These are phyloP conservation scores for Taxillus chinensis DNA, from an alignment of 164 flowering plant species.

Conservation along the genomic window DNA sequence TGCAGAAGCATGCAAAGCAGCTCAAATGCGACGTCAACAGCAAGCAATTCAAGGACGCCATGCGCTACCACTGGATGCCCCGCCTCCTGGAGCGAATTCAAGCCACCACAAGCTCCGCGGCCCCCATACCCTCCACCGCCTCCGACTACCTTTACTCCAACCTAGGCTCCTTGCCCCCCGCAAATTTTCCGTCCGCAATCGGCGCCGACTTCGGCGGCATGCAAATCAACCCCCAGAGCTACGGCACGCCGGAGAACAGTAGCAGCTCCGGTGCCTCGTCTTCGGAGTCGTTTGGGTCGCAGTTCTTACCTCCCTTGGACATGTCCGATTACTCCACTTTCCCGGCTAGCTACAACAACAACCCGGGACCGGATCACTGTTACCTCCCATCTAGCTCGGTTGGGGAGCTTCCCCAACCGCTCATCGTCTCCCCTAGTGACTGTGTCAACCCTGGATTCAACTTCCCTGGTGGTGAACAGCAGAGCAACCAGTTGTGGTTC, in stretches of 20 bases:
- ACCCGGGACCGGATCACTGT: neutral
- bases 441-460: slow-evolving; percentile 18
- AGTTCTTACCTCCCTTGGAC: slow-evolving; percentile 42
- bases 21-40: slow-evolving; percentile 90
- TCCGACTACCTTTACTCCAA: too few species aligned
- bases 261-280: slow-evolving; percentile 11
- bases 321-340: slow-evolving; percentile 18
- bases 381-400: slow-evolving; percentile 18
- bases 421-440: neutral
- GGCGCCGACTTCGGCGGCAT: too few species aligned
- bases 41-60: slow-evolving; percentile 78
- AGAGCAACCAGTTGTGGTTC: slow-evolving; percentile 21
- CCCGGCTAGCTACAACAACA: slow-evolving; percentile 11
- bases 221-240: neutral
- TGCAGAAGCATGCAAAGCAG: slow-evolving; percentile 91
- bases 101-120: slow-evolving; percentile 35
- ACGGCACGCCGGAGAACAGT: neutral
- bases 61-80: slow-evolving; percentile 87
- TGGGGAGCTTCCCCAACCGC: too few species aligned
- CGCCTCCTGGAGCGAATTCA: slow-evolving; percentile 47
- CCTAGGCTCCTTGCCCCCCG: too few species aligned
- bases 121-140: slow-evolving; percentile 12
- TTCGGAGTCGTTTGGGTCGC: slow-evolving; percentile 45
- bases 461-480: slow-evolving; percentile 26
- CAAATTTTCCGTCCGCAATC: too few species aligned